phyloP scores from a whole-genome alignment of 352 stramenopile species.

The Stramenopiles sp. region DNA sequence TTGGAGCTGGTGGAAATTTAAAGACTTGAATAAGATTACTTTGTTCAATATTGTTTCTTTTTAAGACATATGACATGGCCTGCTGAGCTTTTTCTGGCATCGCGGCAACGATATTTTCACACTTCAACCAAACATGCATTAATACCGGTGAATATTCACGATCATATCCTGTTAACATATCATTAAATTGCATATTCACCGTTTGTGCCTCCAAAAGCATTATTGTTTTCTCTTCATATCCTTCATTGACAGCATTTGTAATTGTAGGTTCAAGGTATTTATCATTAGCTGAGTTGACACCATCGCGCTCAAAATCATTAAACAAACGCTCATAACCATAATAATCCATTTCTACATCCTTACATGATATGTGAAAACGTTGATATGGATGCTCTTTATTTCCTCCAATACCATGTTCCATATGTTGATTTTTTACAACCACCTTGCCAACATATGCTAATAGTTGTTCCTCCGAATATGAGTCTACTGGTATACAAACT shows the following conservation, averaged over 20 bases:
- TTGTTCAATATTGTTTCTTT: neutral
- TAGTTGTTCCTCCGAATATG: neutral
- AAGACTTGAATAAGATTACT: neutral
- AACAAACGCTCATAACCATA: neutral
- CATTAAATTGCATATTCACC: neutral
- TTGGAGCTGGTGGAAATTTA: neutral
- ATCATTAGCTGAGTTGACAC: neutral
- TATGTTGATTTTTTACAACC: neutral
- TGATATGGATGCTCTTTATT: neutral
- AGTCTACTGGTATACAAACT: neutral
- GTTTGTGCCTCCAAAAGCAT: neutral
- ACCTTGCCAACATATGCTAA: neutral
- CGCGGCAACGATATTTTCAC: neutral
- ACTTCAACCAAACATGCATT: neutral
- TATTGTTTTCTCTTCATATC: neutral
- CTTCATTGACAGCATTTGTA: neutral
- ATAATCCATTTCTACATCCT: neutral
- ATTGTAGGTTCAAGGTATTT: neutral
- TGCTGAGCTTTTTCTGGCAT: neutral
- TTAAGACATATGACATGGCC: neutral
- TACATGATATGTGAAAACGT: neutral
- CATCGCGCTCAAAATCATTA: no score
- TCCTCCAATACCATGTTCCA: neutral
- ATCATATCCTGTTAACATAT: neutral
- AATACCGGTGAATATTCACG: neutral